phyloP scores from a whole-genome alignment of 345 rosid species.

The Eucalyptus shirleyi region DNA sequence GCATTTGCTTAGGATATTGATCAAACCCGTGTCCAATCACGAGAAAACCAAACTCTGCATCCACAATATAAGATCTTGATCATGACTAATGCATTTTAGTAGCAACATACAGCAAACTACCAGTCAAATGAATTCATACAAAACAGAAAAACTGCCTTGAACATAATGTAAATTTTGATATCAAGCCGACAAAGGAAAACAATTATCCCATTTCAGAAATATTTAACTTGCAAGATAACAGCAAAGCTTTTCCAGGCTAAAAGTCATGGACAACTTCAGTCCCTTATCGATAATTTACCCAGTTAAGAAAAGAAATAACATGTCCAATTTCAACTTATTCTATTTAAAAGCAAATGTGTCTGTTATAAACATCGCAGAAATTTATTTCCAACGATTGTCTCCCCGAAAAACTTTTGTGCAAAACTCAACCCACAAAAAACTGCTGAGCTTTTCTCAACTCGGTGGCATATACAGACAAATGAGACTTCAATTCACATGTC shows the following conservation, averaged over 20 bases:
- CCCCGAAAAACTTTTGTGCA: background rate
- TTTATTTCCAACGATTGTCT: background rate
- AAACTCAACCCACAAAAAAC: background rate
- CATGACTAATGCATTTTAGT: background rate
- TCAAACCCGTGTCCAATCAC: constrained; percentile 70
- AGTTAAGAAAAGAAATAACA: background rate
- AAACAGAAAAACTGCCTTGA: background rate
- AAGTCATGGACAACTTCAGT: background rate
- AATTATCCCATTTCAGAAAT: background rate
- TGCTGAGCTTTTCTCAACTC: background rate
- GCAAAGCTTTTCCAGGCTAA: background rate
- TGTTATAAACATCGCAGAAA: background rate
- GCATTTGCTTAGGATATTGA: constrained; percentile 35
- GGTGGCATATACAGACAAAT: background rate
- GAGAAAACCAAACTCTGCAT: constrained; percentile 80
- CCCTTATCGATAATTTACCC: background rate
- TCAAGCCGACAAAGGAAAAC: background rate
- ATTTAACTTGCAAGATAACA: background rate
- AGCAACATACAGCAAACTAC: background rate
- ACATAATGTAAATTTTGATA: background rate
- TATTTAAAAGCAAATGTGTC: background rate
- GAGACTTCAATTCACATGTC: background rate
- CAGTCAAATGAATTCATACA: background rate
- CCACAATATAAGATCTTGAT: background rate
- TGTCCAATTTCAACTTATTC: background rate